Base-by-base conservation (phyloP, 2,329 filamentous ascomycete species). In the Lasiodiplodia hormozganensis region DNA sequence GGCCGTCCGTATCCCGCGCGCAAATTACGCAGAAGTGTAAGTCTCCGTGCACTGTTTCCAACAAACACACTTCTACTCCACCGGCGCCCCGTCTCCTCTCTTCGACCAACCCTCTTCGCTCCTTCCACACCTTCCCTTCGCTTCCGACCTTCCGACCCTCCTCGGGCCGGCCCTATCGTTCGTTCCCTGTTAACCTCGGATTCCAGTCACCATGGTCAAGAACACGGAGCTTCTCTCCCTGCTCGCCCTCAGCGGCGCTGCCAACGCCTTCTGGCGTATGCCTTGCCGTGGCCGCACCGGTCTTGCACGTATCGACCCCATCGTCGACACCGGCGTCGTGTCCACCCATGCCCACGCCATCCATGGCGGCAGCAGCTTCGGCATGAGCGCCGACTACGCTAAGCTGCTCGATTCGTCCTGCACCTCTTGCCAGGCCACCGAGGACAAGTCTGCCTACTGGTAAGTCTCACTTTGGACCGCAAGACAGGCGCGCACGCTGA, bases 381-480 rank as follows among this genome's bases (percentile, higher is more conserved):
- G 85, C 70, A 82, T 88, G 73, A 84, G 80, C 66, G 88, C 90
- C 72, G 88, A 84, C 62, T 91, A 89, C 74, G 84, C 88, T 67
- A 83, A 86, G 58, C 84, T 93, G 53, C 78, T 81, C 69, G 75
- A 83, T 58, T 93, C 91, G 31, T 84, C 86, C 31, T 95, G 92
- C 84, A 91, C 88, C 60, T 92, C 89, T 40, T 90, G 92, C 77
- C 85, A 85, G 70, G 84, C 91, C 75, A 86, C 84, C 73, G 86
- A 87, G 68, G 91, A 93, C 80, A 84, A 88, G 75, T 90, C 87
- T 73, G 89, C 89, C 78, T 93, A 93, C 83, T 93, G 91, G 91
- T 69, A 40, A 16, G 51, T 14, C 21, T 31, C 2, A 36, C 21
- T 18, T 25, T 5, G 11, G 16, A 18, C 5, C n/a, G 58, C 16